Conservation (phyloP, 495 filamentous ascomycete species). For the Podospora pseudopauciseta region DNA sequence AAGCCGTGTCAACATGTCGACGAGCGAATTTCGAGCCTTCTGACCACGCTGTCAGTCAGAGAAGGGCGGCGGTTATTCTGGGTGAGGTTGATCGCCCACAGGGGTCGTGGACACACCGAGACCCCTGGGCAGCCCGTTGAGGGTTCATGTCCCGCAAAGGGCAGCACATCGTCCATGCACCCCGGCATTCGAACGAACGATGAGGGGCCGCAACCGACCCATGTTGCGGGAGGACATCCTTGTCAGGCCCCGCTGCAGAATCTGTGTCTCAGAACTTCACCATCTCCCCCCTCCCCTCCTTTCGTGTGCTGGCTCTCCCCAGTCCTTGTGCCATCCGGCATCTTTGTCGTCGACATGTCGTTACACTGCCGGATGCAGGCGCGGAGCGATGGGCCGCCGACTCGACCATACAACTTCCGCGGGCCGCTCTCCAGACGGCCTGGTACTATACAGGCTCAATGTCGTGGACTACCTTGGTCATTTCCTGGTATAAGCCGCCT, state of each 20-base stretch:
- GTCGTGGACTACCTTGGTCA: background rate
- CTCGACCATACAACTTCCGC: background rate
- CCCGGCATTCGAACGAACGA: constrained; percentile 15
- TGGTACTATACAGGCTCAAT: constrained; percentile 19
- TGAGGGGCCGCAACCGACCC: constrained; percentile 10
- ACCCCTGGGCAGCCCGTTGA: constrained; percentile 10
- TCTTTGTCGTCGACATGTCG: background rate
- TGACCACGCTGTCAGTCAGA: constrained; percentile 18
- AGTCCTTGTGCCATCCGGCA: constrained; percentile 5
- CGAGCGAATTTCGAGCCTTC: constrained; percentile 4
- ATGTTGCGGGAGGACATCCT: constrained; percentile 9
- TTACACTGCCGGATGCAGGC: constrained; percentile 11
- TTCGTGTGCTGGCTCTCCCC: background rate
- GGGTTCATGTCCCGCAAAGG: background rate
- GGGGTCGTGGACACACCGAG: constrained; percentile 27
- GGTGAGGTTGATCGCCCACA: constrained; percentile 48
- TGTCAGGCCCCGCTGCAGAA: constrained; percentile 4
- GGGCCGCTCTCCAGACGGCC: background rate
- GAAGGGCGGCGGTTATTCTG: constrained; percentile 42
- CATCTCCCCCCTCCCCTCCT: constrained; percentile 1
- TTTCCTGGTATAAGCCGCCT: constrained; percentile 6
- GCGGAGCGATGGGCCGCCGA: constrained; percentile 10
- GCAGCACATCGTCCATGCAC: background rate
- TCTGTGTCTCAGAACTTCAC: constrained; percentile 10
- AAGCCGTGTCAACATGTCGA: constrained; percentile 22